Evolutionary conservation across 129 eudicot species (phyloP).

Genomic region (Pseudognaphalium luteoalbum): DNA sequence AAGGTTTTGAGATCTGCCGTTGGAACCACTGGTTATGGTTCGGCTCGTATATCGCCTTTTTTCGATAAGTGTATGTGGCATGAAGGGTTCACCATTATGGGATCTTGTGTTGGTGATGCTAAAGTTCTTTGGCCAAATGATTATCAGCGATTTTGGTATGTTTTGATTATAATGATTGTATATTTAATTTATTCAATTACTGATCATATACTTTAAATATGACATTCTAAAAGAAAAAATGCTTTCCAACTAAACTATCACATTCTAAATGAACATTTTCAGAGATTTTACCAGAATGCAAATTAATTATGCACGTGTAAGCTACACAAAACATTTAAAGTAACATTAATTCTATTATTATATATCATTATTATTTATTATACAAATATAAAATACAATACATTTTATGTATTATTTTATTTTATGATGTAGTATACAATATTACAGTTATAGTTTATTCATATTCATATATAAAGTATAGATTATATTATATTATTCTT

Average conservation of each 20-base stretch:
- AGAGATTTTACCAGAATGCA: constrained; percentile 27
- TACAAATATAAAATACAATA: neutral
- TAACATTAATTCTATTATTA: neutral
- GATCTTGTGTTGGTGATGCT: constrained; percentile 57
- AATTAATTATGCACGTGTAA: constrained; percentile 10
- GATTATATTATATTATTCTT: too few relatives aligned
- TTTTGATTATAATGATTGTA: neutral
- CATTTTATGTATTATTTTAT: neutral
- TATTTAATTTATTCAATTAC: neutral
- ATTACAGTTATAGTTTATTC: too few relatives aligned
- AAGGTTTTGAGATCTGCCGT: constrained; percentile 52
- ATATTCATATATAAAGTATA: too few relatives aligned
- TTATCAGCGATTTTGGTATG: constrained; percentile 61
- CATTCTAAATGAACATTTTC: neutral
- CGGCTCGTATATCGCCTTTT: constrained; percentile 50
- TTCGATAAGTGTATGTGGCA: constrained; percentile 65
- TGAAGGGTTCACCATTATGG: constrained; percentile 73
- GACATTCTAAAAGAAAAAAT: neutral
- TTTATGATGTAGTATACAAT: neutral
- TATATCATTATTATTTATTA: neutral
- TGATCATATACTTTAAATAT: neutral
- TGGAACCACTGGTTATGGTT: constrained; percentile 63
- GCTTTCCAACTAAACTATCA: too few relatives aligned
- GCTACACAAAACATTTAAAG: neutral
- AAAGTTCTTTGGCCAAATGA: constrained; percentile 65